These are phyloP conservation scores for Boletus sp. DNA, from an alignment of 768 basidiomycete genomes.

Conservation along the genomic window DNA sequence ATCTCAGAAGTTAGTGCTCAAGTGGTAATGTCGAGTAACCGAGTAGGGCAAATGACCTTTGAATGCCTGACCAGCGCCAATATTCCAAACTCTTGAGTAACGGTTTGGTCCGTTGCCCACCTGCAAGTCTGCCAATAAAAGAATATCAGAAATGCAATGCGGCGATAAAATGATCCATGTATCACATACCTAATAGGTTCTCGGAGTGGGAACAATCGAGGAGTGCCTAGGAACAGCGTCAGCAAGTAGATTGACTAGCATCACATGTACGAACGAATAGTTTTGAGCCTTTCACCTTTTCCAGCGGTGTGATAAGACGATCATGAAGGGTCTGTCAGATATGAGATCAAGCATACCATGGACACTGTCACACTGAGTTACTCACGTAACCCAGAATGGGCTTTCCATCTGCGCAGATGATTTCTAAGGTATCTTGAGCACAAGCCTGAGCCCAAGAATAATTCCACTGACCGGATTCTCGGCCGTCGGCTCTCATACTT, in stretches of 20 bases:
- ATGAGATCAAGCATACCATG: background rate
- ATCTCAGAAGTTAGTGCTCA: background rate
- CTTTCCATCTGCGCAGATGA: constrained; percentile 16
- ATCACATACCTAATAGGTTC: constrained; percentile 20
- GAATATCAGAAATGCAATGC: background rate
- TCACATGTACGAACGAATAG: constrained; percentile 15
- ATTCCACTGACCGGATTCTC: constrained; percentile 41
- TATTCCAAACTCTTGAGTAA: constrained; percentile 17
- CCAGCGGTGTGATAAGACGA: constrained; percentile 17
- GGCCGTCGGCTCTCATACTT: constrained; percentile 42
- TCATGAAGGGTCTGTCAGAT: constrained; percentile 18
- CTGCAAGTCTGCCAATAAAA: constrained; percentile 16
- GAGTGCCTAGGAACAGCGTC: constrained; percentile 17
- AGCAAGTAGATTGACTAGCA: background rate
- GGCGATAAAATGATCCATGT: background rate
- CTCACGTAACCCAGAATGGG: constrained; percentile 25
- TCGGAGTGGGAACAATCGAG: constrained; percentile 33
- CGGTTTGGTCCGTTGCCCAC: constrained; percentile 5
- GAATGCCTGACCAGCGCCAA: constrained; percentile 15
- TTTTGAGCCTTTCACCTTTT: constrained; percentile 15
- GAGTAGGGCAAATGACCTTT: constrained; percentile 2
- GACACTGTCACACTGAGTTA: background rate
- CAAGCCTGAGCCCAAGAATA: background rate
- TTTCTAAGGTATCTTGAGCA: constrained; percentile 13
- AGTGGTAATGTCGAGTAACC: background rate